Evolutionary conservation across 805 yeast genomes (phyloP), one percentile per base, ranked within the genome.

Genomic region (Candida xiaguanensis): DNA sequence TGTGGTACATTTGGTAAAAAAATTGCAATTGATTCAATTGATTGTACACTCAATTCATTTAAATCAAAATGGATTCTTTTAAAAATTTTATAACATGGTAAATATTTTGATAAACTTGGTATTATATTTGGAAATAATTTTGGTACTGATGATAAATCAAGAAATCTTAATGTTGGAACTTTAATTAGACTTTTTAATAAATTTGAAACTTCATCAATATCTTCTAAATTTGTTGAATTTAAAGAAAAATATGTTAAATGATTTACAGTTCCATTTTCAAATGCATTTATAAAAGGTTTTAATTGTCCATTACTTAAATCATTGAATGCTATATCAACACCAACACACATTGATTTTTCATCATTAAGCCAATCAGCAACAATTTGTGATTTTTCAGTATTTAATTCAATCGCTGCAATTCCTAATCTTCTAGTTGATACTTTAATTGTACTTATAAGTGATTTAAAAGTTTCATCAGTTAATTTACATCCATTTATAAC

Each of bases 401-500:
- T 72, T 36, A 77, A 53, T 35, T 71, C 75, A n/a, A 70, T 70
- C 2, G 75, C 63, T 0, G 82, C 82, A 15, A 77, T 59, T 2
- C 82, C 82, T 19, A 77, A 53, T 43, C 82, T 57, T 53, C 65
- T 67, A 1, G 82, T 77, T 12, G 64, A 57, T 16, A 64, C 43
- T 11, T 52, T 47, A 11, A 76, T 58, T 0, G 78, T 77, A 7
- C 56, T 56, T 17, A 77, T 62, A 32, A 77, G 58, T 7, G 58
- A 54, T 25, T 56, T 50, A 44, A 75, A 75, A 25, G 60, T 65
- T 2, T 54, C 57, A 43, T 70, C 72, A 2, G 65, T 51, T 31
- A 77, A 51, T 45, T 72, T 71, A 50, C 80, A 77, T 1, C 82
- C 82, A 46, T 77, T 75, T 36, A 77, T 67, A 12, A 77, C 82